phyloP scores from a whole-genome alignment of 805 yeast genomes.

The Metschnikowia lunata region DNA sequence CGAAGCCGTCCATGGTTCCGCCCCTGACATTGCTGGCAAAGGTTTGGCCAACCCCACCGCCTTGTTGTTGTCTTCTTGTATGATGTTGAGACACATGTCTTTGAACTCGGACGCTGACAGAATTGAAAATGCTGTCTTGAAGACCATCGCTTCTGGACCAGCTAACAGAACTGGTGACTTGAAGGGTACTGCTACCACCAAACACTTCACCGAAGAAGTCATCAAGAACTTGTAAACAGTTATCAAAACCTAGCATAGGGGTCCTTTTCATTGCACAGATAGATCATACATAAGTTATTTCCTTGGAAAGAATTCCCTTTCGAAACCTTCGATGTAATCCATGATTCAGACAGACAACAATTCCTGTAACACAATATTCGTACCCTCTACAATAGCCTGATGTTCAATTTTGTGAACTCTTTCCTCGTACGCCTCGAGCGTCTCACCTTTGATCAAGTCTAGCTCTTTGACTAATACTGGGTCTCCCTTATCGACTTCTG shows the following conservation, averaged over 20 bases:
- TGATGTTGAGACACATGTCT: constrained; percentile 99
- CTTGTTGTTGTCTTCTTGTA: constrained; percentile 86
- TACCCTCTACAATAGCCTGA: constrained; percentile 89
- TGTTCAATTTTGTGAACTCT: constrained; percentile 86
- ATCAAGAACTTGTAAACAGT: constrained; percentile 60
- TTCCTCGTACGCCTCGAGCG: constrained; percentile 72
- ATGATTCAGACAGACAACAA: constrained; percentile 11
- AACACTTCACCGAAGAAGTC: constrained; percentile 88
- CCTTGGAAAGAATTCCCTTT: background rate
- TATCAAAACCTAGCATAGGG: constrained; percentile 2
- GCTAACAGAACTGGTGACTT: constrained; percentile 96
- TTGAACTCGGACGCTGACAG: constrained; percentile 74
- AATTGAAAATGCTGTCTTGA: constrained; percentile 82
- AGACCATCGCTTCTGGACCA: constrained; percentile 91
- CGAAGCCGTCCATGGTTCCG: constrained; percentile 99
- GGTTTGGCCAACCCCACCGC: constrained; percentile 99
- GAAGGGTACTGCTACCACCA: constrained; percentile 86
- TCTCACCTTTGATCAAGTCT: constrained; percentile 64
- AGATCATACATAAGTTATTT: constrained; percentile 2
- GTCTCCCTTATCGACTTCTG: constrained; percentile 90
- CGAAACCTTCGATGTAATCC: too few relatives aligned
- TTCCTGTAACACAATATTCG: constrained; percentile 53
- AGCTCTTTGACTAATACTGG: constrained; percentile 82
- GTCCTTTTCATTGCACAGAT: constrained; percentile 12
- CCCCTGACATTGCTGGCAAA: constrained; percentile 99